Percentiles rank a stretch among this genome's conserved stretches.
Conservation (phyloP, 2,329 filamentous ascomycete species). For the Fusarium pseudocircinatum region DNA sequence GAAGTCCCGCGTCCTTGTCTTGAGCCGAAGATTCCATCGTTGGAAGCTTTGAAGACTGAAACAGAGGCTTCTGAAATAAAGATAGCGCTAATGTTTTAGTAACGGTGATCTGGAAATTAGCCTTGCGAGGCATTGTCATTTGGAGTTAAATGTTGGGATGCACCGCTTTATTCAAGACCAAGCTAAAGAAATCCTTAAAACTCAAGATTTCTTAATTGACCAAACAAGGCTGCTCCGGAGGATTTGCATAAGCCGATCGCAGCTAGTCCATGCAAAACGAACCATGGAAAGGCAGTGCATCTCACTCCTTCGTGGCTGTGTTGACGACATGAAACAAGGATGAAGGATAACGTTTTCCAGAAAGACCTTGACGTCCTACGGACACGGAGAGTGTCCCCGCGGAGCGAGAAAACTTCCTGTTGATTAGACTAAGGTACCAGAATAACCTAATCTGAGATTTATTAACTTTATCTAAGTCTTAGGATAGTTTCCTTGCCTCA, state of each 20-base stretch:
- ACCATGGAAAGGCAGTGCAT: not conserved
- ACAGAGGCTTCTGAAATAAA: not conserved
- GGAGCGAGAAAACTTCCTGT: not conserved
- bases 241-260: not conserved
- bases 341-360: not conserved
- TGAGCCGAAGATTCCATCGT: not conserved
- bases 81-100: not conserved
- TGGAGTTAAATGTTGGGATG: no score
- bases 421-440: not conserved
- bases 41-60: not conserved
- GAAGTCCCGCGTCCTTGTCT: not conserved
- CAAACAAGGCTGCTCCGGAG: not conserved
- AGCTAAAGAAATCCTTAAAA: not conserved
- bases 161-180: no score
- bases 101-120: not conserved
- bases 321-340: not conserved
- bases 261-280: not conserved
- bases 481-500: not conserved
- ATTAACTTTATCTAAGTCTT: not conserved
- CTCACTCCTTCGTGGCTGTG: not conserved
- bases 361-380: not conserved
- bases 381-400: not conserved
- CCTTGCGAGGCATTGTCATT: not conserved
- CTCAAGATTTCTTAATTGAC: accelerated
- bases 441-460: not conserved